Evolutionary conservation across 495 filamentous ascomycete species (phyloP).

Genomic region (Talaromyces wortmannii): DNA sequence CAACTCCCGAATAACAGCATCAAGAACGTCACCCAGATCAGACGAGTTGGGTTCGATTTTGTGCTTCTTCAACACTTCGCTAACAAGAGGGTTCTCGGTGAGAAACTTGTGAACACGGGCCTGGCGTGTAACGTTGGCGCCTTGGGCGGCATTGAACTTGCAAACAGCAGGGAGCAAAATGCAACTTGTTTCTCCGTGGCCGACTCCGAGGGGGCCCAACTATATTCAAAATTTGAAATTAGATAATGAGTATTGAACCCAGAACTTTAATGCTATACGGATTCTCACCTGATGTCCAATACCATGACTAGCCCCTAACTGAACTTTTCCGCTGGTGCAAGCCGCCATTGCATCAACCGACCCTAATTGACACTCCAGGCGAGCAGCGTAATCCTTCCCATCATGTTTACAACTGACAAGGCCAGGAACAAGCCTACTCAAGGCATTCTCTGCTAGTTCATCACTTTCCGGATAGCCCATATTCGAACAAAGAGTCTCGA

Average conservation of each 20-base stretch:
- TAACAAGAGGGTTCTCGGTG: slow-evolving; percentile 36
- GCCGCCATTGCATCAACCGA: slow-evolving; percentile 50
- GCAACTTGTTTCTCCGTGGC: slow-evolving; percentile 61
- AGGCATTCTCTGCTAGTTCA: slow-evolving; percentile 28
- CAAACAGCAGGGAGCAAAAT: slow-evolving; percentile 55
- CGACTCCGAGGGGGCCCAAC: slow-evolving; percentile 56
- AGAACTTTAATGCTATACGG: background rate
- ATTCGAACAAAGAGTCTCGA: slow-evolving; percentile 47
- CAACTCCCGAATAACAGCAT: slow-evolving; percentile 45
- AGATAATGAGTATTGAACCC: background rate
- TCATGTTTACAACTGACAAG: slow-evolving; percentile 42
- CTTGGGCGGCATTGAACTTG: slow-evolving; percentile 48
- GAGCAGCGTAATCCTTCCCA: slow-evolving; percentile 34
- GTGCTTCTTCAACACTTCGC: slow-evolving; percentile 27
- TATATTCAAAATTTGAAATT: slow-evolving; percentile 4
- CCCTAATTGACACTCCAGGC: slow-evolving; percentile 47
- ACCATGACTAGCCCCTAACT: slow-evolving; percentile 54
- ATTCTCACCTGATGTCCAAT: slow-evolving; percentile 54
- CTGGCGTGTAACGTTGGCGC: slow-evolving; percentile 41
- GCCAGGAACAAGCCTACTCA: slow-evolving; percentile 43
- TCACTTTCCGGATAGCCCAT: slow-evolving; percentile 25
- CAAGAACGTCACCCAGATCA: slow-evolving; percentile 49
- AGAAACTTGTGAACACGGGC: slow-evolving; percentile 38
- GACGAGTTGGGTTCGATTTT: slow-evolving; percentile 24
- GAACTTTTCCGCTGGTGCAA: slow-evolving; percentile 29